These are phyloP conservation scores for Asterophora parasitica DNA, from an alignment of 768 basidiomycete species.

Conservation along the genomic window DNA sequence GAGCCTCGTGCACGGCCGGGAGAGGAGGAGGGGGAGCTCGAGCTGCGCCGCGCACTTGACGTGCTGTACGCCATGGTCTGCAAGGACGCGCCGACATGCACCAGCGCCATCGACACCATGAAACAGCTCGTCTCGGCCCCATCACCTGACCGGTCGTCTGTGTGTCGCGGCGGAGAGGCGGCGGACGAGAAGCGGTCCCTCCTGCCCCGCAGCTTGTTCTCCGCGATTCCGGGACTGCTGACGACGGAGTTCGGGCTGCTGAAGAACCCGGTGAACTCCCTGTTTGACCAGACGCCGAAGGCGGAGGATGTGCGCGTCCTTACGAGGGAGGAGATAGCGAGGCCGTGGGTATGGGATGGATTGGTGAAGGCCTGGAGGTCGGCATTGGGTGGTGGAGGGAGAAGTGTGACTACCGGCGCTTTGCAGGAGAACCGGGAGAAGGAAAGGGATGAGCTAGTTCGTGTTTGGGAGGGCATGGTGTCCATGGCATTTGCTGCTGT, in stretches of 20 bases:
- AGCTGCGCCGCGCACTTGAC: constrained; percentile 41
- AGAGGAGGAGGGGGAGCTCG: constrained; percentile 33
- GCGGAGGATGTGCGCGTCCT: constrained; percentile 54
- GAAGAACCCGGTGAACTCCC: constrained; percentile 40
- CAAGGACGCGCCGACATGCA: constrained; percentile 46
- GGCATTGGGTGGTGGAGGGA: constrained; percentile 5
- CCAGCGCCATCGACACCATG: constrained; percentile 51
- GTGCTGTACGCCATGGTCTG: constrained; percentile 54
- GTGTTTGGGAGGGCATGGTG: constrained; percentile 56
- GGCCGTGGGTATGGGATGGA: constrained; percentile 31
- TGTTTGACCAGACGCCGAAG: constrained; percentile 51
- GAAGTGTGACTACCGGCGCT: not conserved
- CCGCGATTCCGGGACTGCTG: constrained; percentile 51
- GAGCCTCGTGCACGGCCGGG: constrained; percentile 8
- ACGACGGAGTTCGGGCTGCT: constrained; percentile 47
- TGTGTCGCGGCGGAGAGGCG: constrained; percentile 5
- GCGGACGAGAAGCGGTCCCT: constrained; percentile 29
- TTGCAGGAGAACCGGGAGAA: constrained; percentile 1
- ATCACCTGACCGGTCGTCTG: not conserved
- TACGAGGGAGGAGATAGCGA: constrained; percentile 53
- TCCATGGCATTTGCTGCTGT: constrained; percentile 41
- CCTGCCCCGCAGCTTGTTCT: constrained; percentile 50
- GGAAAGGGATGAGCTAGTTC: constrained; percentile 24
- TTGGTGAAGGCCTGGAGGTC: constrained; percentile 16
- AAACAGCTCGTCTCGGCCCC: constrained; percentile 31